Evolutionary conservation across 257 asterid species (phyloP).

Genomic region (Apocynum venetum): DNA sequence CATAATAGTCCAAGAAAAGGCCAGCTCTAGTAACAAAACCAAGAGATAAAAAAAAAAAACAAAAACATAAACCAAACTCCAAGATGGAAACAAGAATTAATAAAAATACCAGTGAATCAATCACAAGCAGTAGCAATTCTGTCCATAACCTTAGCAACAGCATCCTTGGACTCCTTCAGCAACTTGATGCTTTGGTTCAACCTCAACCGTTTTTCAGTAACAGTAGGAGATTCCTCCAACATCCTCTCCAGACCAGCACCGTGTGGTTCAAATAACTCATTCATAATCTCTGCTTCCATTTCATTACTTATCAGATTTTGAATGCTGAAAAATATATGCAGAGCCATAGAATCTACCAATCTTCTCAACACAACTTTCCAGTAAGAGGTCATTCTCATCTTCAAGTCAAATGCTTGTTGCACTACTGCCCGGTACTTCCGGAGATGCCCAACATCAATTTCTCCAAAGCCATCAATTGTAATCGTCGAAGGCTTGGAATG

Average conservation of each 20-base stretch:
- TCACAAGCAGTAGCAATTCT: no score
- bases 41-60: no score
- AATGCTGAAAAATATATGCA: constrained; percentile 23
- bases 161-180: no score
- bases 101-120: no score
- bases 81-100: no score
- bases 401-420: constrained; percentile 29
- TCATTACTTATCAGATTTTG: constrained; percentile 25
- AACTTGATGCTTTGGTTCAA: constrained; percentile 9
- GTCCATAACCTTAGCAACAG: no score
- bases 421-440: background rate
- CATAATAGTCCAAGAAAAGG: no score
- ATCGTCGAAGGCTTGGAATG: background rate
- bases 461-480: constrained; percentile 20
- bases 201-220: constrained; percentile 23
- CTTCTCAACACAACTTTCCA: constrained; percentile 33
- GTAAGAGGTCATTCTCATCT: constrained; percentile 18
- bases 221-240: constrained; percentile 26
- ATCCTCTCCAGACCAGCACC: constrained; percentile 23
- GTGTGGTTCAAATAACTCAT: constrained; percentile 18
- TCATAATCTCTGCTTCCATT: constrained; percentile 24
- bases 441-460: constrained; percentile 13
- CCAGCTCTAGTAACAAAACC: no score
- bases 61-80: no score
- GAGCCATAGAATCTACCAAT: constrained; percentile 32